Evolutionary conservation across 169 alveolate species (phyloP).

Genomic region (Plasmodium coatneyi): DNA sequence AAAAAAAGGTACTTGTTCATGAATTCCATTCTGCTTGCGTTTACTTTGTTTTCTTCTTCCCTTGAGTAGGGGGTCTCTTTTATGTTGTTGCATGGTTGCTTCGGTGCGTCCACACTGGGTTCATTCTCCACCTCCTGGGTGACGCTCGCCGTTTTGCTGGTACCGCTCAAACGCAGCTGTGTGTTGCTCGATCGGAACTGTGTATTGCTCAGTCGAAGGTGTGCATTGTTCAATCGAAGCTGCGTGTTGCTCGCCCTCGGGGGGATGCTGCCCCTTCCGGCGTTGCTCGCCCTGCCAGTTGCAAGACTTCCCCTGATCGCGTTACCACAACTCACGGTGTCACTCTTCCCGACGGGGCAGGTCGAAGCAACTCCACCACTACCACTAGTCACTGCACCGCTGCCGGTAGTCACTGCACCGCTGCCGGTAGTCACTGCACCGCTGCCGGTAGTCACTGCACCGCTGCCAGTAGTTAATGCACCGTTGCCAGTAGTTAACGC

Average conservation of each 20-base stretch:
- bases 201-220: not conserved
- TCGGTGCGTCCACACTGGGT: not conserved
- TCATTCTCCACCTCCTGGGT: not conserved
- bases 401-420: not conserved
- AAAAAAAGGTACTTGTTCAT: conserved; percentile 61
- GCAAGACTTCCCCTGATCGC: not conserved
- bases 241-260: not conserved
- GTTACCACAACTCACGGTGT: not conserved
- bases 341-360: not conserved
- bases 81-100: not conserved
- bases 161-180: not conserved
- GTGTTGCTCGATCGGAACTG: not conserved
- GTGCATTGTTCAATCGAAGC: not conserved
- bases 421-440: not conserved
- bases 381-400: not conserved
- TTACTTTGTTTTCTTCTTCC: conserved; percentile 30
- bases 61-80: not conserved
- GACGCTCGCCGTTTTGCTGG: not conserved
- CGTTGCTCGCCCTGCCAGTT: not conserved
- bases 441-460: not conserved
- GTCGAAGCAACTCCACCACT: not conserved
- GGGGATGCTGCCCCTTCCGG: not conserved
- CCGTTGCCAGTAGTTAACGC: too few species aligned
- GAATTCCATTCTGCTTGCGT: conserved; percentile 25
- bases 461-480: too few species aligned